These are phyloP conservation scores for Ustilaginoidea virens DNA, from an alignment of 2,329 filamentous ascomycete genomes.

Conservation along the genomic window DNA sequence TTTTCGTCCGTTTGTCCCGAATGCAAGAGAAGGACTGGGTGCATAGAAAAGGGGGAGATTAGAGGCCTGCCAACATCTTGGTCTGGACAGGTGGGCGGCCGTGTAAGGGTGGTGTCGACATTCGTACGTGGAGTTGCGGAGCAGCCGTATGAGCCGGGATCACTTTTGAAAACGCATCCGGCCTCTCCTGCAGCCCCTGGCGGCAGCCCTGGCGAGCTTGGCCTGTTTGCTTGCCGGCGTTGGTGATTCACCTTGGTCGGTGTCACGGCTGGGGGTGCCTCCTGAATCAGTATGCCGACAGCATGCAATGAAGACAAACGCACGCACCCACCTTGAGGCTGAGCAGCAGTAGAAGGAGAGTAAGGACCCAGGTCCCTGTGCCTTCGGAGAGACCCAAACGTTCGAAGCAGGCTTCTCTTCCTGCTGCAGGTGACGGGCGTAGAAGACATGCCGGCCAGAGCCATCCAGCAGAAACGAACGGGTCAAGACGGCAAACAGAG, in stretches of 20 bases:
- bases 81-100: background rate
- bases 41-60: slow-evolving; percentile 5
- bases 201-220: background rate
- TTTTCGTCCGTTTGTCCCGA: background rate
- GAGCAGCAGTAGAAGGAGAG: too few species aligned
- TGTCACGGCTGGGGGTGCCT: background rate
- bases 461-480: slow-evolving; percentile 2
- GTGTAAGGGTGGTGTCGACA: background rate
- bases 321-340: too few species aligned
- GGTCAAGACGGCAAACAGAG: slow-evolving; percentile 2
- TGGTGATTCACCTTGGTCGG: slow-evolving; percentile 1
- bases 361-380: slow-evolving; percentile 9
- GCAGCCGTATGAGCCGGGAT: too few species aligned
- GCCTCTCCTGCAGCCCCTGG: too few species aligned
- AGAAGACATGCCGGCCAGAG: slow-evolving; percentile 11
- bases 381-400: slow-evolving; percentile 13
- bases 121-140: too few species aligned
- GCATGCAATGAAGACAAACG: too few species aligned
- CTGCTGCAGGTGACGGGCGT: slow-evolving; percentile 14
- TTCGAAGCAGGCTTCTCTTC: slow-evolving; percentile 14
- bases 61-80: background rate
- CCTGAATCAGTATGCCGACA: too few species aligned
- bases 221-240: background rate
- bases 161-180: too few species aligned
- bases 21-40: slow-evolving; percentile 2